Base-by-base conservation (phyloP, 2,329 filamentous ascomycete genomes). In the Alternaria infectoria region DNA sequence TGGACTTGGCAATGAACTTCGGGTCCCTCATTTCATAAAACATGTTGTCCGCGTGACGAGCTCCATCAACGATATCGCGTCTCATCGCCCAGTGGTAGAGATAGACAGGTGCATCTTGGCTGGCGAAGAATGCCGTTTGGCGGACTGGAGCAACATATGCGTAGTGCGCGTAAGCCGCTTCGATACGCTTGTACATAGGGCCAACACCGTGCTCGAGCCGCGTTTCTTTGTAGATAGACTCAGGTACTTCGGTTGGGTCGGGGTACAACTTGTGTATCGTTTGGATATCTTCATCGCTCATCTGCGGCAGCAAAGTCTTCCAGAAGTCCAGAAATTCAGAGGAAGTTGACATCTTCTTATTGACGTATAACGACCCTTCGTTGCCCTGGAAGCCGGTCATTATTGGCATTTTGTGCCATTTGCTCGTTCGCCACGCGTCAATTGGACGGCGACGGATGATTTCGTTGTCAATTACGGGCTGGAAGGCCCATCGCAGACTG, bases 341-440 rank as follows among this genome's bases (percentile, higher is more conserved):
- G 11, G 84, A 80, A 3, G 81, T 81, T 13, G 82, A 79, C 57
- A 86, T 82, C 7, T 75, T 69, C 13, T 81, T 76, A 0, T 89
- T 86, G 1, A 92, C 86, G 72, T 92, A 93, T 40, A 83, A 76
- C 1, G 88, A 85, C 15, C 90, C 91, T 76, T 93, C 91, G 71
- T 92, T 89, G 43, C 87, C 86, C 77, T 89, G 90, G 81, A 89
- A 93, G 8, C 90, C 90, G 0, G 89, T 91, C 52, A 93, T 79
- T 52, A 93, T 84, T 8, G 89, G 87, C 8, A 90, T 82, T 66
- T 83, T 83, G 68, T 89, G 83, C 74, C 84, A 87, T 15, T 81
- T 76, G 1, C 84, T 81, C 0, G 83, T 79, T 25, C 81, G 75
- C 88, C 88, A 90, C n/a, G 85, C 83, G n/a, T 83, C 80, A 12